Conservation (phyloP, 2,329 filamentous ascomycete species). For the Penicillium sp. region DNA sequence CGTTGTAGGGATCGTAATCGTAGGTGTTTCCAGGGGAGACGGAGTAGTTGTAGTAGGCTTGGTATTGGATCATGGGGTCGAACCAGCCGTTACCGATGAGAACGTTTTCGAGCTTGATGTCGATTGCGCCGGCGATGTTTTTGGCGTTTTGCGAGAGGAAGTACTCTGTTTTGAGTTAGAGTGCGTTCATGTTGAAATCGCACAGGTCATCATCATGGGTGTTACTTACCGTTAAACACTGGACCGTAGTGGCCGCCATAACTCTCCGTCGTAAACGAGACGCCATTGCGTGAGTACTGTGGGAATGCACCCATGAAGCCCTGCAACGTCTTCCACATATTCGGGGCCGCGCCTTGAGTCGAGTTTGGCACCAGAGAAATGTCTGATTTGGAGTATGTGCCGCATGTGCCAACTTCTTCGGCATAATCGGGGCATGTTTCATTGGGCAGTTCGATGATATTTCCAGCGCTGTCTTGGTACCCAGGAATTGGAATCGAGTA, state of each 20-base stretch:
- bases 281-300: constrained; percentile 53
- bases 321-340: constrained; percentile 65
- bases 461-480: constrained; percentile 14
- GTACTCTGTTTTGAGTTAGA: constrained; percentile 17
- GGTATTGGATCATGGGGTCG: constrained; percentile 44
- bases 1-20: constrained; percentile 45
- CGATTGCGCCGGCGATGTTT: constrained; percentile 17
- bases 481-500: constrained; percentile 24
- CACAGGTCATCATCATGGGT: background rate
- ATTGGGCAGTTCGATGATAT: constrained; percentile 19
- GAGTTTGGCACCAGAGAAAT: constrained; percentile 56
- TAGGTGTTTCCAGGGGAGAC: constrained; percentile 44
- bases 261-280: constrained; percentile 61
- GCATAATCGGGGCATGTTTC: constrained; percentile 23
- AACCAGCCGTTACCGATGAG: constrained; percentile 47
- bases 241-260: constrained; percentile 64
- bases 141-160: constrained; percentile 22
- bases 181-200: background rate
- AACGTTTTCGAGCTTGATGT: constrained; percentile 36
- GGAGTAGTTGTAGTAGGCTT: constrained; percentile 46
- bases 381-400: constrained; percentile 60
- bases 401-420: constrained; percentile 45
- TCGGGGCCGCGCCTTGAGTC: constrained; percentile 58
- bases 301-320: constrained; percentile 67
- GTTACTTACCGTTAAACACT: constrained; percentile 50